Percentiles rank a stretch among this genome's conserved stretches.
phyloP scores from a whole-genome alignment of 2,329 filamentous ascomycete species.

The Talaromyces sp. region DNA sequence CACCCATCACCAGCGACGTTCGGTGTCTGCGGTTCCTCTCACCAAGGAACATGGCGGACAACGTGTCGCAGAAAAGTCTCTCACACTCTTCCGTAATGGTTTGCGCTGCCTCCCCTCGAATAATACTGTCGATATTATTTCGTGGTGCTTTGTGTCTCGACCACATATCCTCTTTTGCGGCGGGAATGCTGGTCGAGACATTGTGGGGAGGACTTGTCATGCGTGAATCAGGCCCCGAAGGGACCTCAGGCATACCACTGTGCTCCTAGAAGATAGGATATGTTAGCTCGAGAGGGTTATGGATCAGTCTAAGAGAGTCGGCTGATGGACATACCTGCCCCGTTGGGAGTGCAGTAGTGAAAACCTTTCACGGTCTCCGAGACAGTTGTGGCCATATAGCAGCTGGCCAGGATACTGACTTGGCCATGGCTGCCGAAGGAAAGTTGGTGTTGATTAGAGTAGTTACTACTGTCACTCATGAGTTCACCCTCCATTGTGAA shows the following conservation, averaged over 20 bases:
- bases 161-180: constrained; percentile 56
- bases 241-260: constrained; percentile 96
- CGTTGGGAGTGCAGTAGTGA: constrained; percentile 94
- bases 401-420: constrained; percentile 81
- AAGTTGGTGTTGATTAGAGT: constrained; percentile 59
- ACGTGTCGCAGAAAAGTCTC: constrained; percentile 98
- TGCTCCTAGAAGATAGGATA: constrained; percentile 54
- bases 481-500: constrained; percentile 48
- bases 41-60: constrained; percentile 92
- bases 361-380: constrained; percentile 72
- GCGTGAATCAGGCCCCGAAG: constrained; percentile 79
- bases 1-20: constrained; percentile 86
- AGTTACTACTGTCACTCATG: constrained; percentile 68
- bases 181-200: constrained; percentile 54
- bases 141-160: constrained; percentile 35
- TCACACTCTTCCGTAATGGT: constrained; percentile 99
- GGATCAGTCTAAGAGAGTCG: neutral
- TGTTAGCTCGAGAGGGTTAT: neutral
- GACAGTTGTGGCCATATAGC: constrained; percentile 74
- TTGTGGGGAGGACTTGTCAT: constrained; percentile 86
- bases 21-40: constrained; percentile 74
- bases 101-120: constrained; percentile 83
- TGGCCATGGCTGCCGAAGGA: constrained; percentile 48
- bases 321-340: constrained; percentile 58
- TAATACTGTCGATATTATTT: constrained; percentile 30